Conservation (phyloP, 495 filamentous ascomycete species). For the Elaphomyces granulatus region DNA sequence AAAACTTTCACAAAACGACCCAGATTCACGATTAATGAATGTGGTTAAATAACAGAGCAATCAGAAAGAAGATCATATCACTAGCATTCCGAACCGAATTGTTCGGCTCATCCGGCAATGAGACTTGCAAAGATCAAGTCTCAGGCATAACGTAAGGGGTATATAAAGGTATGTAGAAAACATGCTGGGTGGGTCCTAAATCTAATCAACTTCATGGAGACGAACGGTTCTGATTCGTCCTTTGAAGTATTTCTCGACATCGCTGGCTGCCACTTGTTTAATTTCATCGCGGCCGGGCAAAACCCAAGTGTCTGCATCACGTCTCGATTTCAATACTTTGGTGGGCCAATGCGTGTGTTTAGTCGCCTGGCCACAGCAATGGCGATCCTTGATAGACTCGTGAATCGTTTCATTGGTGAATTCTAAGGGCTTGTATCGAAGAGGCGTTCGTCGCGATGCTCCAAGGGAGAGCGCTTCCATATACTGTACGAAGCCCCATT, state of each 20-base stretch:
- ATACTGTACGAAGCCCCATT: constrained; percentile 3
- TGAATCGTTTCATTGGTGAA: constrained; percentile 17
- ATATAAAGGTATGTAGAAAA: too few relatives aligned
- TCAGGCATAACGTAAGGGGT: too few relatives aligned
- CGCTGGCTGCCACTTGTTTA: neutral
- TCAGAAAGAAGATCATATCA: too few relatives aligned
- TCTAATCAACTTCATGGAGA: constrained; percentile 5
- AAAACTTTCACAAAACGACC: too few relatives aligned
- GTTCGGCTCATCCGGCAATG: too few relatives aligned
- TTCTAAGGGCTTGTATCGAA: constrained; percentile 5
- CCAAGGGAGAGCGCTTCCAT: constrained; percentile 6
- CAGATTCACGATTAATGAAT: too few relatives aligned
- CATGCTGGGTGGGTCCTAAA: too few relatives aligned
- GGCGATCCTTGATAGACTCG: constrained; percentile 14
- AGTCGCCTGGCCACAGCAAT: neutral
- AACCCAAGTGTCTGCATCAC: neutral
- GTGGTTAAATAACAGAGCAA: too few relatives aligned
- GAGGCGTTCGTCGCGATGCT: constrained; percentile 8
- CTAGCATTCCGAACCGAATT: too few relatives aligned
- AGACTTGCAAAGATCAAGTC: too few relatives aligned
- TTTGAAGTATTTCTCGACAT: constrained; percentile 5
- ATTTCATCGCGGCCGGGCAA: constrained; percentile 1
- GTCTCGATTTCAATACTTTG: neutral
- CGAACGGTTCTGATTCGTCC: constrained; percentile 7
- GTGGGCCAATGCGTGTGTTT: constrained; percentile 1